phyloP scores from a whole-genome alignment of 2,329 filamentous ascomycete species.

The Penicillium rolfsii region DNA sequence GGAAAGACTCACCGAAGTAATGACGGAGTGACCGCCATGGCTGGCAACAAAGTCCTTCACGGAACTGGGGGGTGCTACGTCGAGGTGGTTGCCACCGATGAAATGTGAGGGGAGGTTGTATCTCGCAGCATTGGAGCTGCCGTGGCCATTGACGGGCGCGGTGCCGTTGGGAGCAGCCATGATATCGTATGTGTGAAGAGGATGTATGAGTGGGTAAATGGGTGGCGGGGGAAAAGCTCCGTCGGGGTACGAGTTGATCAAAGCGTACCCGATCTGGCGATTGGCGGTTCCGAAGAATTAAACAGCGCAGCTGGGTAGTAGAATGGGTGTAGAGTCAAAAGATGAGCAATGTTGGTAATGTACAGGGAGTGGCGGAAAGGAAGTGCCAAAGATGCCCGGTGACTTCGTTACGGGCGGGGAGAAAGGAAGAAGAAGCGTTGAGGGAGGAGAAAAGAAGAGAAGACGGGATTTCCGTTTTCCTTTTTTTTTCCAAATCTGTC shows the following conservation, averaged over 20 bases:
- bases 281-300: conserved; percentile 10
- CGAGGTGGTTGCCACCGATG: conserved; percentile 89
- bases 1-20: conserved; percentile 79
- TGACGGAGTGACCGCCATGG: conserved; percentile 94
- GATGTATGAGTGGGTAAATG: neutral
- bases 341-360: conserved; percentile 14
- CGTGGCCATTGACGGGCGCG: conserved; percentile 53
- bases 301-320: conserved; percentile 23
- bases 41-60: conserved; percentile 95
- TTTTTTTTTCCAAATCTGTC: conserved; percentile 1
- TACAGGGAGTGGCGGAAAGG: conserved; percentile 24
- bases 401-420: conserved; percentile 7
- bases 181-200: conserved; percentile 27
- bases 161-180: conserved; percentile 47
- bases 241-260: conserved; percentile 1
- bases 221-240: conserved; percentile 16
- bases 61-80: conserved; percentile 77
- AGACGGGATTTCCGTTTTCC: neutral
- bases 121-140: conserved; percentile 74
- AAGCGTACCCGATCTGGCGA: neutral
- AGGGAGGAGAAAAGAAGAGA: conserved; percentile 1
- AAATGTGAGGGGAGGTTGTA: conserved; percentile 88
- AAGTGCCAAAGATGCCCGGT: conserved; percentile 13
- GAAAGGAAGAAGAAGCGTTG: conserved; percentile 8
- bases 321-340: conserved; percentile 1